Conservation (phyloP, 2,329 filamentous ascomycete species). For the Geosmithia morbida region DNA sequence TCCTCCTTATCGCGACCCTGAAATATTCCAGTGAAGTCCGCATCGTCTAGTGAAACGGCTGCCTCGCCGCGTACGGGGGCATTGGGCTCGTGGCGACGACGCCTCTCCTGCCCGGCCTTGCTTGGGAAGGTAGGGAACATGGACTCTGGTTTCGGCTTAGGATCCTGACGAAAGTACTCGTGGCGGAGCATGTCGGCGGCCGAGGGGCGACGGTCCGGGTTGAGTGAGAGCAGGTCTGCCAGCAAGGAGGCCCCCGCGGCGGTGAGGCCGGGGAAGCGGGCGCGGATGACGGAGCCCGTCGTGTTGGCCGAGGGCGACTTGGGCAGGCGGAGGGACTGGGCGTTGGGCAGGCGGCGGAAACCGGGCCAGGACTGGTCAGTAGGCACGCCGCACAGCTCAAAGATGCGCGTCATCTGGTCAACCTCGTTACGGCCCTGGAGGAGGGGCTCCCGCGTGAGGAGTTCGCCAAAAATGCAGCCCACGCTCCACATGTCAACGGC, state of each 20-base stretch:
- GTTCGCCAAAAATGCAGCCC: constrained; percentile 89
- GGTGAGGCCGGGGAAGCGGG: constrained; percentile 72
- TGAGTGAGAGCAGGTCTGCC: constrained; percentile 53
- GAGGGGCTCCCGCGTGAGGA: constrained; percentile 69
- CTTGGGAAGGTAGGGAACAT: constrained; percentile 97
- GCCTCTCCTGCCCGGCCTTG: constrained; percentile 81
- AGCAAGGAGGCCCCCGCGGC: constrained; percentile 58
- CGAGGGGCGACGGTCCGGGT: constrained; percentile 57
- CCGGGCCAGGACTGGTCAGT: constrained; percentile 71
- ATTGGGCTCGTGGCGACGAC: constrained; percentile 58
- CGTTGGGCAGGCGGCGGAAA: constrained; percentile 79
- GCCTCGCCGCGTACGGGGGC: constrained; percentile 67
- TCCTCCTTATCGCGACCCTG: constrained; percentile 50
- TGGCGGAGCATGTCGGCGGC: constrained; percentile 65
- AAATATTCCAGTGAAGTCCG: constrained; percentile 61
- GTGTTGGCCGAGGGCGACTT: constrained; percentile 11
- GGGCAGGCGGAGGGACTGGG: constrained; percentile 61
- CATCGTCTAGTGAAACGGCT: constrained; percentile 35
- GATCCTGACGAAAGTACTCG: constrained; percentile 78
- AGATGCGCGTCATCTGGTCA: constrained; percentile 76
- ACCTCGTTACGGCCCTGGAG: constrained; percentile 88
- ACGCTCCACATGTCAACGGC: constrained; percentile 92
- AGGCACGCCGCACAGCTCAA: constrained; percentile 77
- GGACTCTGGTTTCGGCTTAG: constrained; percentile 74
- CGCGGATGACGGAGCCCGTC: constrained; percentile 44